Conservation (phyloP, 768 basidiomycete genomes). For the Kwoniella pini region DNA sequence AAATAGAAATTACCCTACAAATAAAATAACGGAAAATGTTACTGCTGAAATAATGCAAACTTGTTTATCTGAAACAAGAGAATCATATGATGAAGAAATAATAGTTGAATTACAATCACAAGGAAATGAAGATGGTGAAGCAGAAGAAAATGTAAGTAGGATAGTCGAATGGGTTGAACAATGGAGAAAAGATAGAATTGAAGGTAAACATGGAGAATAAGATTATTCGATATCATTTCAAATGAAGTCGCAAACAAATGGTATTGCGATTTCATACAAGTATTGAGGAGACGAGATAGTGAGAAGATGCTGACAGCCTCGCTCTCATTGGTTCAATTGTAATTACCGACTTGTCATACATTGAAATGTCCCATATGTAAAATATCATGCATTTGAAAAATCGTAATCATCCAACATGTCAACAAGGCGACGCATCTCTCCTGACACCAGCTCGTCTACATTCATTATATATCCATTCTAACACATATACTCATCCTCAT, state of each 20-base stretch:
- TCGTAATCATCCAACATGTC: too few relatives aligned
- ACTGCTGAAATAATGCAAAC: slow-evolving; percentile 98
- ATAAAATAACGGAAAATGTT: slow-evolving; percentile 98
- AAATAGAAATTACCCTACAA: slow-evolving; percentile 74
- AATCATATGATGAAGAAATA: slow-evolving; percentile 80
- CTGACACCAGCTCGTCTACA: too few relatives aligned
- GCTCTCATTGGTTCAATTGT: too few relatives aligned
- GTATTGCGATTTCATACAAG: too few relatives aligned
- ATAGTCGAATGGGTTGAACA: slow-evolving; percentile 82
- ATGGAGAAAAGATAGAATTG: slow-evolving; percentile 61
- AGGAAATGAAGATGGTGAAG: slow-evolving; percentile 64
- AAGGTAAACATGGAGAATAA: slow-evolving; percentile 4
- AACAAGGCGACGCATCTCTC: too few relatives aligned
- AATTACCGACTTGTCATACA: too few relatives aligned
- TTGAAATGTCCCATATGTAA: too few relatives aligned
- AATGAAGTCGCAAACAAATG: too few relatives aligned
- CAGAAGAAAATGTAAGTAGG: slow-evolving; percentile 82
- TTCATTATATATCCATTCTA: neutral
- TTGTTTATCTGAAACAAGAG: slow-evolving; percentile 80
- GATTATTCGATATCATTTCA: too few relatives aligned
- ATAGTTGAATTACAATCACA: slow-evolving; percentile 76
- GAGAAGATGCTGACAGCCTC: too few relatives aligned
- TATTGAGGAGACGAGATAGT: too few relatives aligned
- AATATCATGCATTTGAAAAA: too few relatives aligned
- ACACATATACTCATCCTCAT: neutral